phyloP scores from a whole-genome alignment of 2,329 filamentous ascomycete species.

The Monosporascus sp. region DNA sequence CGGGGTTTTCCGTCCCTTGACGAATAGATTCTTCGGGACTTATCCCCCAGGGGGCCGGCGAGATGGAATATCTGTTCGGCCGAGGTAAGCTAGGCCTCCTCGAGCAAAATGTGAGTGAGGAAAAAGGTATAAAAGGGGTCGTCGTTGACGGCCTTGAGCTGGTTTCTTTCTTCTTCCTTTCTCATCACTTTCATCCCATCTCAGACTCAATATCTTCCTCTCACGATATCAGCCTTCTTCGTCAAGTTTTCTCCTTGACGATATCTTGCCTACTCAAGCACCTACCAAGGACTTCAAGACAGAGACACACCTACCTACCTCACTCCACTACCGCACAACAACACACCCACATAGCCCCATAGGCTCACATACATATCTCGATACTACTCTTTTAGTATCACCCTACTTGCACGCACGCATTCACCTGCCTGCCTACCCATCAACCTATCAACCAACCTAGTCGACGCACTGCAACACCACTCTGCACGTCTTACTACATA shows the following conservation, averaged over 20 bases:
- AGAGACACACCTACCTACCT: slow-evolving; percentile 9
- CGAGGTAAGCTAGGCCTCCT: not conserved
- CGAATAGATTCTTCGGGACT: slow-evolving; percentile 24
- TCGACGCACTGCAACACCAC: not conserved
- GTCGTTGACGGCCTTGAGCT: slow-evolving; percentile 38
- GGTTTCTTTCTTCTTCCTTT: slow-evolving; percentile 49
- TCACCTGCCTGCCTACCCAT: not conserved
- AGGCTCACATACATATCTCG: slow-evolving; percentile 1
- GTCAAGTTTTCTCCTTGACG: too few relatives aligned
- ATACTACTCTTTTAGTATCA: slow-evolving; percentile 6
- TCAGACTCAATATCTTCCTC: slow-evolving; percentile 6
- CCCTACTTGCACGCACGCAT: slow-evolving; percentile 8
- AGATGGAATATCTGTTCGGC: slow-evolving; percentile 21
- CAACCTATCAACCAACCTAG: not conserved
- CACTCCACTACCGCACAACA: slow-evolving; percentile 1
- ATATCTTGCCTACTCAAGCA: slow-evolving; percentile 11
- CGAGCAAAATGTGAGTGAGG: slow-evolving; percentile 1
- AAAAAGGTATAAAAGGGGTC: slow-evolving; percentile 60
- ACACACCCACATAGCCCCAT: slow-evolving; percentile 1
- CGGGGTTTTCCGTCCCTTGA: slow-evolving; percentile 29
- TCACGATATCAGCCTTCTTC: slow-evolving; percentile 8
- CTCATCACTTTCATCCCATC: slow-evolving; percentile 28
- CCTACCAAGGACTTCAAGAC: slow-evolving; percentile 11
- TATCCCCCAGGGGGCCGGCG: slow-evolving; percentile 17
- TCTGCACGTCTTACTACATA: slow-evolving; percentile 1